Percentiles rank a stretch among this genome's conserved stretches.
These are phyloP conservation scores for Melanomma pulvis-pyrius DNA, from an alignment of 495 filamentous ascomycete genomes.

Conservation along the genomic window DNA sequence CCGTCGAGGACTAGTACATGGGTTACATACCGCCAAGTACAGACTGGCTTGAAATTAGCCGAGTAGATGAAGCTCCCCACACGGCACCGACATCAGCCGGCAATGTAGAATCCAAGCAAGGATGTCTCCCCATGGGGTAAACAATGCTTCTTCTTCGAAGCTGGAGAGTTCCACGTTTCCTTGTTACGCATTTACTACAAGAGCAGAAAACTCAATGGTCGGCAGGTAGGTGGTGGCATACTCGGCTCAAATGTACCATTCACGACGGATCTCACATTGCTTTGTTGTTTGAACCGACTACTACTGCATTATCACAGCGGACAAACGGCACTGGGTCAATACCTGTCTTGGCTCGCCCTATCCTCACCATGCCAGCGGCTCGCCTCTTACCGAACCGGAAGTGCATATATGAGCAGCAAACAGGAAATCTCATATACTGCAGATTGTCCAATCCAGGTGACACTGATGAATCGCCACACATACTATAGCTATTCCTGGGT, in stretches of 20 bases:
- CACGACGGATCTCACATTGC: background rate
- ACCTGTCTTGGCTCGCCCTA: background rate
- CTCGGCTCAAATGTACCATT: background rate
- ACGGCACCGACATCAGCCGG: background rate
- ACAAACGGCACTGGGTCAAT: background rate
- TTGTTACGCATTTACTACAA: too few species aligned
- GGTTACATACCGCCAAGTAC: background rate
- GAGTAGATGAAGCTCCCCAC: constrained; percentile 13
- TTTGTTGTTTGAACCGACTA: background rate
- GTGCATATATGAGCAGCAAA: background rate
- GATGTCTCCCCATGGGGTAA: constrained; percentile 5
- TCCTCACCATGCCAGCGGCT: background rate
- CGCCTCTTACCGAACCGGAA: constrained; percentile 13
- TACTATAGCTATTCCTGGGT: background rate
- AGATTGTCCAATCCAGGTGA: constrained; percentile 3
- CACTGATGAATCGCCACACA: background rate
- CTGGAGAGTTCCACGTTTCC: background rate
- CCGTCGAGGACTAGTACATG: background rate
- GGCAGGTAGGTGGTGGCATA: too few species aligned
- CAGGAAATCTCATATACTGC: constrained; percentile 2
- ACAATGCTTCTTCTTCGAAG: background rate
- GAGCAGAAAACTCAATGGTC: too few species aligned
- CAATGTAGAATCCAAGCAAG: background rate
- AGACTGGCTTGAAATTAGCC: constrained; percentile 8
- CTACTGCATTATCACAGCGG: background rate